Base-by-base conservation (phyloP, 768 basidiomycete genomes). In the Chiua virens region DNA sequence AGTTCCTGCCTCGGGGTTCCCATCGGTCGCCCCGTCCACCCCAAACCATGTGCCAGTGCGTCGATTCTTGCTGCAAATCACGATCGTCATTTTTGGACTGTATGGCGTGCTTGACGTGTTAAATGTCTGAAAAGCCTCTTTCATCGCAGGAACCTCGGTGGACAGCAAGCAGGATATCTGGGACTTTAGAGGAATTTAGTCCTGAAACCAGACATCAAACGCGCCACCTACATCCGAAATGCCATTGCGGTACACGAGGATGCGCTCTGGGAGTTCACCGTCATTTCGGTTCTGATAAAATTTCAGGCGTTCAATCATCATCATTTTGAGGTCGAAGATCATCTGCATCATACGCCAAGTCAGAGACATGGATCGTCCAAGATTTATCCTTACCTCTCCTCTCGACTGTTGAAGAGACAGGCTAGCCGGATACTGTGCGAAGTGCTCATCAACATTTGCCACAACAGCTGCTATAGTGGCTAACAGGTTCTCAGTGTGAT, bases 171-270 rank as follows among this genome's bases (percentile, higher is more conserved):
- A 36, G 22, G 48, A 30, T 23, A 30, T 34, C 66, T 36, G 42
- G 7, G 28, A 6, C 28, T 30, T 30, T 10, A 30, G 9, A 30
- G 9, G 28, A 30, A 25, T 8, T 30, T 30, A 30, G 28, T 30
- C 9, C 9, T 11, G 28, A 10, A 5, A 30, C 28, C 9, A 30
- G 28, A 11, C 28, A 30, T 30, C 10, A 11, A 10, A 2, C 28
- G 10, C 10, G 9, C 10, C 10, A 30, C 28, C 9, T 8, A 85
- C 86, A 72, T 88, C 86, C 1, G 86, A 87, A 21, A 89, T 84
- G 40, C 88, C 89, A 61, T 89, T 87, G 3, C 78, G 70, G 53
- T 78, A 79, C 11, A 79, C 70, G 20, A 79, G 38, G 41, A 79
- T 65, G 14, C 78, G 71, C 23, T 63, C 56, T 2, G 78, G 78